Evolutionary conservation across 306 rosid genomes (phyloP), one percentile per base, ranked within the genome.

Genomic region (Mimosa pudica): DNA sequence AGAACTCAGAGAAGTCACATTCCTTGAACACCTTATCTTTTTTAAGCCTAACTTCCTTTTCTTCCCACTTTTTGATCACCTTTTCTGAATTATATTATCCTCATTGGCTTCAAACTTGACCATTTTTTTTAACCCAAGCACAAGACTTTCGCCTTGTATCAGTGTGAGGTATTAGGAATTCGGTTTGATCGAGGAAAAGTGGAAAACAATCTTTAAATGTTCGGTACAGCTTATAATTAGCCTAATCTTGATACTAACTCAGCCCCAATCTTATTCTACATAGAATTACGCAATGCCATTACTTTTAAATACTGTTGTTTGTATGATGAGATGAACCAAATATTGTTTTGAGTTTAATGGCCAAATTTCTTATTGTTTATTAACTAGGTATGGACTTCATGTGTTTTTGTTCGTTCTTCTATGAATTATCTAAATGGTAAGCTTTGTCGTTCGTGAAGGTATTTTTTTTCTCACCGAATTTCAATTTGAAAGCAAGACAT

Each of bases 61-160:
- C 79, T 81, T 47, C 58, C 74, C 0, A 46, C 75, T 77, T 79
- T 86, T 86, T 86, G 44, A 18, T 70, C 10, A 2, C 57, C 49
- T 66, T 82, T 77, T 64, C 74, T 46, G 2, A 62, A 11, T 24
- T 70, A 36, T 11, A 20, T 67, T 81, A 17, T 54, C 65, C 2
- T 41, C 11, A 44, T 44, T 58, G 78, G 57, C 11, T 74, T 13
- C 70, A 45, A 75, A 38, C 41, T 11, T 55, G 57, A 60, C 70
- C 78, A 58, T 4, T 42, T 20, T 0, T 36, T 73, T 30, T 36
- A 41, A 55, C 20, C 38, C 20, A 10, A 55, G 38, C 17, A 5
- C 35, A n/a, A n/a, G 20, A 45, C 16, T 68, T 24, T 8, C 6
- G 7, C n/a, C 55, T 51, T 14, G 16, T 51, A 13, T 51, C 4